Base-by-base conservation (phyloP, 352 stramenopile genomes). In the Blastocystis sp. region DNA sequence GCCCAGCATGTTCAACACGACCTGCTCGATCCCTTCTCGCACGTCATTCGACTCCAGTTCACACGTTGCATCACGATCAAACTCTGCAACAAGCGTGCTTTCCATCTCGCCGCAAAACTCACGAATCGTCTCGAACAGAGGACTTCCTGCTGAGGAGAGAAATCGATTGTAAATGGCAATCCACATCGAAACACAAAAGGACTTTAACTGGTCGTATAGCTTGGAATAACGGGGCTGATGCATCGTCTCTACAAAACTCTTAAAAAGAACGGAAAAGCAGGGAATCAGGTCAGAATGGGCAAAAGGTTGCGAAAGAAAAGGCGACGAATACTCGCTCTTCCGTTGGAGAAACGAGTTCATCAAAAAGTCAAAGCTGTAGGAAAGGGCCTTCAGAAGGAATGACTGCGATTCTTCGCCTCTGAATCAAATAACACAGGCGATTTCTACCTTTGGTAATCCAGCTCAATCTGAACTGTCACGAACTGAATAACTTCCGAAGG, bases 381-480 rank as follows among this genome's bases (percentile, higher is more conserved):
- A 59, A 6, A 84, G 73, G 41, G 15, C n/a, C 3, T 37, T 18
- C 9, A 45, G 26, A 1, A 84, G n/a, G 29, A 68, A 5, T 26
- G 59, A 43, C 20, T 37, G 13, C 47, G 23, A 45, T 23, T 18
- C 9, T n/a, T 13, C 13, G 43, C 55, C 73, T 84, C 59, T 26
- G 26, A 7, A 20, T 84, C 5, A 64, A 45, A 2, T 9, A 11
- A 29, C 3, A 43, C 41, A 1, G 20, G 0, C 29, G 26, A 26
- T 3, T 1, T 29, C 56, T 37, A 84, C 73, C 53, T 63, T 53
- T 84, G 73, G 55, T 84, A 84, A 50, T 84, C 73, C 50, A 84
- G 41, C n/a, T 84, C 73, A 23, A 84, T 68, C 37, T 84, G 45
- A 9, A 84, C 53, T 3, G 5, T n/a, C 50, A 84, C 73, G 18